Conservation (phyloP, 2,329 filamentous ascomycete species). For the Fusarium napiforme region DNA sequence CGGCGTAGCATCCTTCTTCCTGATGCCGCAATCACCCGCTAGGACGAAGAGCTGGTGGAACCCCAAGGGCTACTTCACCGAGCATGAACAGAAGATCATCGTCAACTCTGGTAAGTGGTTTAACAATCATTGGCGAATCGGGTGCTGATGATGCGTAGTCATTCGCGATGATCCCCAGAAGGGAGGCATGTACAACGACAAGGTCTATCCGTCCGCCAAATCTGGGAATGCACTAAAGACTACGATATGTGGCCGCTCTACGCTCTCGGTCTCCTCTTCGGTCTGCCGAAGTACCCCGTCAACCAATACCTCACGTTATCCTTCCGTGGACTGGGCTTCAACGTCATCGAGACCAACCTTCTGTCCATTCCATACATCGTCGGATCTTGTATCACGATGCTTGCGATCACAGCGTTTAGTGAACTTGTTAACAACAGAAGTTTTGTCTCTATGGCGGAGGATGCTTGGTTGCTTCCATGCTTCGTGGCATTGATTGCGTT, state of each 20-base stretch:
- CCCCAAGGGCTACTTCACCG: neutral
- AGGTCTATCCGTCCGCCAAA: constrained; percentile 55
- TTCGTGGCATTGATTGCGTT: constrained; percentile 59
- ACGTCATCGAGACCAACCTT: constrained; percentile 63
- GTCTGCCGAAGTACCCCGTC: constrained; percentile 59
- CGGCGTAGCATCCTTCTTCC: neutral
- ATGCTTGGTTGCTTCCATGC: constrained; percentile 66
- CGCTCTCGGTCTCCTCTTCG: constrained; percentile 58
- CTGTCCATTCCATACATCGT: constrained; percentile 61
- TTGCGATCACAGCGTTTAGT: constrained; percentile 53
- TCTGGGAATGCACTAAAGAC: constrained; percentile 60
- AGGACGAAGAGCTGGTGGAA: neutral
- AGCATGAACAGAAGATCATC: constrained; percentile 61
- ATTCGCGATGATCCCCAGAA: constrained; percentile 67
- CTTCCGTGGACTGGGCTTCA: constrained; percentile 61
- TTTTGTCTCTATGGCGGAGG: constrained; percentile 57
- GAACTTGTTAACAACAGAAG: constrained; percentile 61
- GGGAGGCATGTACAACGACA: constrained; percentile 66
- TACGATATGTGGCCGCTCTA: constrained; percentile 66
- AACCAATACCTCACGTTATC: constrained; percentile 63
- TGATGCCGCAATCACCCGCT: neutral
- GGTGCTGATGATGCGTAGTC: constrained; percentile 17
- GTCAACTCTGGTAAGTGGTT: constrained; percentile 48
- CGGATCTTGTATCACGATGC: constrained; percentile 59
- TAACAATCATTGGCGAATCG: no score